Evolutionary conservation across 2,329 filamentous ascomycete genomes (phyloP).

Genomic region (Fusarium luffae): DNA sequence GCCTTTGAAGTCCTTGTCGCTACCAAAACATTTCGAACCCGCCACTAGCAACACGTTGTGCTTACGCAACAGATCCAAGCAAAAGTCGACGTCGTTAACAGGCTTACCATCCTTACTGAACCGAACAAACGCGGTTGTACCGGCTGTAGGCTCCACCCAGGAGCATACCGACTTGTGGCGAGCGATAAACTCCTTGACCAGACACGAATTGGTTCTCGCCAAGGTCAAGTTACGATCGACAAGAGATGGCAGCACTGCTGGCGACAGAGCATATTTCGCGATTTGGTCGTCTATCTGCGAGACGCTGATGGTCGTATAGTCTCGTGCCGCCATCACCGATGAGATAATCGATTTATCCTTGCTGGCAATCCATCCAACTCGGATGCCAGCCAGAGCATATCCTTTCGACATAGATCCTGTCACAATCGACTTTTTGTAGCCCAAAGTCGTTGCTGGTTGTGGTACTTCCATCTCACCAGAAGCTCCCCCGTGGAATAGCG

Average conservation of each 20-base stretch:
- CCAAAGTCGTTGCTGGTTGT: constrained; percentile 73
- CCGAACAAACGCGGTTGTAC: constrained; percentile 81
- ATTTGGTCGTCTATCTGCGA: constrained; percentile 84
- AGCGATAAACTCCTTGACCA: constrained; percentile 75
- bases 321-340: constrained; percentile 71
- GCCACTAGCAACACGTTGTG: constrained; percentile 81
- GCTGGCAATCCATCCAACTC: constrained; percentile 84
- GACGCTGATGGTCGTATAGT: constrained; percentile 89
- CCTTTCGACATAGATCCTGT: constrained; percentile 89
- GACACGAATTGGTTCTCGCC: constrained; percentile 72
- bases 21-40: constrained; percentile 78
- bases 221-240: constrained; percentile 69
- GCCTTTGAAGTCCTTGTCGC: constrained; percentile 72
- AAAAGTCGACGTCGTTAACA: constrained; percentile 79
- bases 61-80: constrained; percentile 72
- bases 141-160: constrained; percentile 80
- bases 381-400: constrained; percentile 83
- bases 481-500: constrained; percentile 75
- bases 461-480: constrained; percentile 66
- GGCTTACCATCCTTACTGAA: constrained; percentile 70
- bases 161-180: constrained; percentile 71
- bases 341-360: constrained; percentile 71
- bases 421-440: constrained; percentile 75
- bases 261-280: constrained; percentile 77
- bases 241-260: constrained; percentile 53